These are phyloP conservation scores for Metarhizium robertsii DNA, from an alignment of 2,329 filamentous ascomycete genomes.

Conservation along the genomic window DNA sequence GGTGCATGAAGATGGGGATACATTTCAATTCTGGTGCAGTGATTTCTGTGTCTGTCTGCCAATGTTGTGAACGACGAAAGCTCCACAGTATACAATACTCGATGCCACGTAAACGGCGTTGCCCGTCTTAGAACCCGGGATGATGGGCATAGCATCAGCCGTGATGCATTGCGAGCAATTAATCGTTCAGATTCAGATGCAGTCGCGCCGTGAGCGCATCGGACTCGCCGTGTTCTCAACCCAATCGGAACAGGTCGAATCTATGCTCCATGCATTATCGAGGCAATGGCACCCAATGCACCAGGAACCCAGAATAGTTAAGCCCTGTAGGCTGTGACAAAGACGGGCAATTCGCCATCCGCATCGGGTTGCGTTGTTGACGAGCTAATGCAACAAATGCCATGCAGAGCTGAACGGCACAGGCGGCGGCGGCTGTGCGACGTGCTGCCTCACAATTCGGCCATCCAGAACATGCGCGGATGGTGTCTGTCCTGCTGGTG, in stretches of 20 bases:
- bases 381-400: conserved; percentile 5
- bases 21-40: conserved; percentile 18
- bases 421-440: conserved; percentile 6
- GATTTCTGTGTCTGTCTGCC: background rate
- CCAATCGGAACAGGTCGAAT: background rate
- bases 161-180: too few relatives aligned
- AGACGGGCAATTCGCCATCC: conserved; percentile 1
- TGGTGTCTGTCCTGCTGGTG: too few relatives aligned
- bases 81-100: too few relatives aligned
- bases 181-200: too few relatives aligned
- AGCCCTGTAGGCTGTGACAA: background rate
- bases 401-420: conserved; percentile 2
- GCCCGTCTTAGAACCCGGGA: too few relatives aligned
- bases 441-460: conserved; percentile 8
- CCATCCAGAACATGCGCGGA: background rate
- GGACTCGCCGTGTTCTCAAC: too few relatives aligned
- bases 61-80: too few relatives aligned
- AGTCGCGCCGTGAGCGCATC: too few relatives aligned
- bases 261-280: background rate
- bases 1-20: conserved; percentile 49
- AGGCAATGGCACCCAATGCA: background rate
- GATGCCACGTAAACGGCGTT: too few relatives aligned
- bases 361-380: background rate
- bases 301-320: background rate
- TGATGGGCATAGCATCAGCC: too few relatives aligned